These are phyloP conservation scores for Globisporangium polare DNA, from an alignment of 352 stramenopile genomes.

Conservation along the genomic window DNA sequence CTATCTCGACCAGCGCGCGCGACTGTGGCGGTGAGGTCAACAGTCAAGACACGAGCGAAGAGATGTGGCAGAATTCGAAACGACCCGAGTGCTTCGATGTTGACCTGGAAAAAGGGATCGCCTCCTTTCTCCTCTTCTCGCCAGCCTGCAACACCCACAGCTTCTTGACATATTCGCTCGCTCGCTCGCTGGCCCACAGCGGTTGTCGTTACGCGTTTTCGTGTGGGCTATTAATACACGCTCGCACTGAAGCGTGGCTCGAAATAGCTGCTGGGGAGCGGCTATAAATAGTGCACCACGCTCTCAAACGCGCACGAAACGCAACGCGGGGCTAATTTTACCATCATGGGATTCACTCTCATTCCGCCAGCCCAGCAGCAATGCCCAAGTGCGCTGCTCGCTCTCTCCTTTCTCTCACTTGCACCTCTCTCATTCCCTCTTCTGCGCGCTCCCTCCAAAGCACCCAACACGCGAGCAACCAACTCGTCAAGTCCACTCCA, in stretches of 20 bases:
- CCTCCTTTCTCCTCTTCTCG: background rate
- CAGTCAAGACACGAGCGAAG: too few relatives aligned
- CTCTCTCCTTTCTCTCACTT: background rate
- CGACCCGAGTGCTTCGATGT: too few relatives aligned
- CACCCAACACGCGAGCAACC: background rate
- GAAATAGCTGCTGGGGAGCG: background rate
- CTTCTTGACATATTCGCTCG: background rate
- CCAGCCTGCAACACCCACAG: background rate
- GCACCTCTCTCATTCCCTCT: background rate
- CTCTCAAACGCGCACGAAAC: background rate
- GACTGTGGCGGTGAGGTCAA: too few relatives aligned
- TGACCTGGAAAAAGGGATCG: background rate
- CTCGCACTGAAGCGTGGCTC: too few relatives aligned
- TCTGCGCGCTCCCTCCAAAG: background rate
- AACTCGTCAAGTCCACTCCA: background rate
- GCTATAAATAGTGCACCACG: background rate
- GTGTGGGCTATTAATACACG: background rate
- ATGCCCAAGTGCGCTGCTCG: background rate
- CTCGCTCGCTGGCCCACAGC: too few relatives aligned
- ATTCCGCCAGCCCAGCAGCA: background rate
- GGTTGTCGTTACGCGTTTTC: background rate
- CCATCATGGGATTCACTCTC: background rate
- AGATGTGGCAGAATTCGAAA: too few relatives aligned
- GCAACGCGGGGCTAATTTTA: background rate
- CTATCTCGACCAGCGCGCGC: too few relatives aligned